phyloP scores from a whole-genome alignment of 768 basidiomycete genomes.

The Serendipita vermifera region DNA sequence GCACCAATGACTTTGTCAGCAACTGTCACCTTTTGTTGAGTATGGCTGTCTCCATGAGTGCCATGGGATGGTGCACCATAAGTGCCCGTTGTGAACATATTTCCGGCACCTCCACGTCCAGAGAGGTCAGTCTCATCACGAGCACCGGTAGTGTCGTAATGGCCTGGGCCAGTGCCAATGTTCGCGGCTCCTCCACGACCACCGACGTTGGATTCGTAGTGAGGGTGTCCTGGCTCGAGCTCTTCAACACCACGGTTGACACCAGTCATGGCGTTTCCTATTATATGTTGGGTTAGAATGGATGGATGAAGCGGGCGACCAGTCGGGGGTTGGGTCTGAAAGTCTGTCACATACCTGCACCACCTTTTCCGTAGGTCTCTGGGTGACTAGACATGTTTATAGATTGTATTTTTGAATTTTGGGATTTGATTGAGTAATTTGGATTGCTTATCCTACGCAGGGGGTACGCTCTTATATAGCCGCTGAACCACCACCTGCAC shows the following conservation, averaged over 20 bases:
- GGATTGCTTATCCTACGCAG: too few species aligned
- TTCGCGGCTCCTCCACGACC: not conserved
- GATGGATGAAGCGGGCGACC: not conserved
- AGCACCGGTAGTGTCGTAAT: not conserved
- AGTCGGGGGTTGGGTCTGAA: not conserved
- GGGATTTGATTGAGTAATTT: too few species aligned
- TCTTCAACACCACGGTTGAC: not conserved
- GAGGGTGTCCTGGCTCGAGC: not conserved
- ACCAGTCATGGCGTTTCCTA: conserved; percentile 4
- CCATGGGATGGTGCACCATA: not conserved
- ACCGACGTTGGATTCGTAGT: not conserved
- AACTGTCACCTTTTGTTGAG: not conserved
- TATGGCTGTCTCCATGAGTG: not conserved
- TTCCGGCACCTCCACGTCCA: conserved; percentile 2
- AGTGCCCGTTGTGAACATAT: not conserved
- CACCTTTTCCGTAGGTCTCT: conserved; percentile 7
- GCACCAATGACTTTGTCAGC: conserved; percentile 5
- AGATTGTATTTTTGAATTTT: too few species aligned
- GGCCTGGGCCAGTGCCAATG: not conserved
- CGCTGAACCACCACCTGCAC: too few species aligned
- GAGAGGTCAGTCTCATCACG: not conserved
- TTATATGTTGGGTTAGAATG: not conserved
- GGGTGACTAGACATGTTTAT: too few species aligned
- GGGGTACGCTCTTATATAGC: too few species aligned
- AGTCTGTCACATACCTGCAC: not conserved